Evolutionary conservation across 2,329 filamentous ascomycete genomes (phyloP), one percentile per base, ranked within the genome.

Genomic region (Fusarium oxysporum): DNA sequence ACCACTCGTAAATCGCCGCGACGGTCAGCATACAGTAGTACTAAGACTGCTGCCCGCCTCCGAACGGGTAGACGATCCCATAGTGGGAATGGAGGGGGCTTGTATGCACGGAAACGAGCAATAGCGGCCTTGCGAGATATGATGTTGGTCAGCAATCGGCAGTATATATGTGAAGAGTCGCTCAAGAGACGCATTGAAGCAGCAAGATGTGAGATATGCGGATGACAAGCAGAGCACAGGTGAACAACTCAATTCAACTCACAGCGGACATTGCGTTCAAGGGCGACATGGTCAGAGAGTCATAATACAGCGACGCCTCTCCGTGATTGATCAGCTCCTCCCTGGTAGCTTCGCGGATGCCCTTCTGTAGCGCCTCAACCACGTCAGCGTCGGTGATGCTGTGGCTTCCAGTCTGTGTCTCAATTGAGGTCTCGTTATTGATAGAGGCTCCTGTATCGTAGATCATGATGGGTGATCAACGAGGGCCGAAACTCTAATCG

Each of bases 11-110:
- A 84, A 74, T 97, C 93, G 44, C 96, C 96, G 70, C 88, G 86
- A 47, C 89, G 88, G 81, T 98, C 96, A 40, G 95, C 94, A 80
- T 96, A 98, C 3, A 98, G 88, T 58, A 98, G 87, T 54, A 98
- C 88, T 60, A 98, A 84, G 44, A 98, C 96, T 30, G 96, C 95
- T 19, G 96, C 96, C 73, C 95, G 90, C 70, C 93, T 89, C 72
- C 85, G 89, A 19, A 87, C 82, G 5, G 90, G 90, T 33, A 92
- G 84, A 25, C 82, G 82, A 77, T 91, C 87, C 90, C 91, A 92
- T 65, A 88, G 79, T 16, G 90, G 84, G 75, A 91, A 91, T 5
- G 88, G 82, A 4, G 90, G 90, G 23, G 90, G 86, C 65, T 84
- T 86, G 79, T 90, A 92, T 60, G 89, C 85, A 58, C 89, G 86